Evolutionary conservation across 768 basidiomycete species (phyloP).

Genomic region (Suillus paluster): DNA sequence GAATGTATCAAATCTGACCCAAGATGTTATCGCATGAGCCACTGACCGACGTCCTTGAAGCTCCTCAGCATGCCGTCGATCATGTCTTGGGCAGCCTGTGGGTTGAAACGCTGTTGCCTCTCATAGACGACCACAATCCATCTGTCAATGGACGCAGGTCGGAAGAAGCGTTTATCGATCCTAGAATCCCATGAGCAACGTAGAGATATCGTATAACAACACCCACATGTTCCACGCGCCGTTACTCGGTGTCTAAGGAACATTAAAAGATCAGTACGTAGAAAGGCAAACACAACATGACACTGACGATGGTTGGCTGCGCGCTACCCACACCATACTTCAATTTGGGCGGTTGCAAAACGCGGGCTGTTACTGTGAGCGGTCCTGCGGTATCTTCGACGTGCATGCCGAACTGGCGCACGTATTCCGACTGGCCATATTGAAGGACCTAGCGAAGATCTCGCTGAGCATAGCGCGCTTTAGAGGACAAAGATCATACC

Average conservation of each 20-base stretch:
- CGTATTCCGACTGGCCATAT: constrained; percentile 77
- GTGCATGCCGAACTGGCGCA: constrained; percentile 72
- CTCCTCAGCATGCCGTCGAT: constrained; percentile 53
- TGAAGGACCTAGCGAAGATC: constrained; percentile 50
- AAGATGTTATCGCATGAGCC: not conserved
- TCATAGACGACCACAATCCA: constrained; percentile 77
- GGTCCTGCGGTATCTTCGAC: constrained; percentile 57
- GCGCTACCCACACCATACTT: constrained; percentile 64
- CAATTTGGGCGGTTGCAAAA: constrained; percentile 66
- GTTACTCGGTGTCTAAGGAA: constrained; percentile 56
- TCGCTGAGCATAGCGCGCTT: not conserved
- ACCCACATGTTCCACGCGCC: constrained; percentile 82
- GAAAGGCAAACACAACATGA: not conserved
- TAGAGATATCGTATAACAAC: constrained; percentile 1
- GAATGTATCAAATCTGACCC: not conserved
- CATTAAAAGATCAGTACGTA: constrained; percentile 10
- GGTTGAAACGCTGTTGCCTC: constrained; percentile 57
- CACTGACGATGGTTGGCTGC: constrained; percentile 59
- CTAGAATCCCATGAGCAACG: constrained; percentile 36
- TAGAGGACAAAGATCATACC: constrained; percentile 34
- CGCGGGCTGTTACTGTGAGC: constrained; percentile 61
- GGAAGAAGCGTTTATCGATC: constrained; percentile 74
- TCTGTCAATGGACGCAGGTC: constrained; percentile 51
- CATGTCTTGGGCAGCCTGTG: constrained; percentile 55
- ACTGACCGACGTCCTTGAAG: constrained; percentile 64